Evolutionary conservation across 1,284 basidiomycete species (phyloP), one percentile per base, ranked within the genome.

Genomic region (Papiliotrema terrestris): DNA sequence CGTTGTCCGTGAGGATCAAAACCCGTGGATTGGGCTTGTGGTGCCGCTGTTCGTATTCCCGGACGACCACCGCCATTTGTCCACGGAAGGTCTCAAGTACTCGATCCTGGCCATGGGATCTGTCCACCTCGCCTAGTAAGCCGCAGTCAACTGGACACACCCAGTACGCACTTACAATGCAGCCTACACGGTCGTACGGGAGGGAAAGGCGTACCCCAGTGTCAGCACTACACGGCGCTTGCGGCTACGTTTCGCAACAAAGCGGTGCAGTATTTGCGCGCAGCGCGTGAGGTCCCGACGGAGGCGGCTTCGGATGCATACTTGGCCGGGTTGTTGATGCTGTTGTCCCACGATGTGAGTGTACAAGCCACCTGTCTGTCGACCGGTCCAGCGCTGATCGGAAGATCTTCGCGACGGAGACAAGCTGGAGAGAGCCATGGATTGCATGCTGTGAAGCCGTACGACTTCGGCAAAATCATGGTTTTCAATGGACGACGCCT

Each of bases 21-120:
- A 72, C 50, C 69, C 69, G 1, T 74, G 69, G 69, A 59, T 72
- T 1, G 62, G 68, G 32, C 63, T 69, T 46, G 61, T 71, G 22
- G 63, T 65, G 2, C 67, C 69, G 11, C 58, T 74, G 46, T 69
- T 71, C 52, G 58, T 74, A 3, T 66, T 69, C 37, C 67, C 68
- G 0, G 57, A 59, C 1, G 64, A 62, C 1, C 60, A 60, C 32
- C 58, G 66, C 1, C 67, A 65, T 0, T 23, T 69, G 6, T 65
- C 64, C 35, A 55, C 54, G 2, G 57, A 59, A 15, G 70, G 69
- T n/a, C 52, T 72, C n/a, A 66, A 65, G 36, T 57, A 56, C 25
- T 57, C 58, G 2, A 66, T 70, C 58, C 57, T 74, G 23, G 63
- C 67, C 1, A 59, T 69, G 17, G 72, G 72, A 2, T 70, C 70